Base-by-base conservation (phyloP, 129 eudicot species). In the Sambucus nigra region DNA sequence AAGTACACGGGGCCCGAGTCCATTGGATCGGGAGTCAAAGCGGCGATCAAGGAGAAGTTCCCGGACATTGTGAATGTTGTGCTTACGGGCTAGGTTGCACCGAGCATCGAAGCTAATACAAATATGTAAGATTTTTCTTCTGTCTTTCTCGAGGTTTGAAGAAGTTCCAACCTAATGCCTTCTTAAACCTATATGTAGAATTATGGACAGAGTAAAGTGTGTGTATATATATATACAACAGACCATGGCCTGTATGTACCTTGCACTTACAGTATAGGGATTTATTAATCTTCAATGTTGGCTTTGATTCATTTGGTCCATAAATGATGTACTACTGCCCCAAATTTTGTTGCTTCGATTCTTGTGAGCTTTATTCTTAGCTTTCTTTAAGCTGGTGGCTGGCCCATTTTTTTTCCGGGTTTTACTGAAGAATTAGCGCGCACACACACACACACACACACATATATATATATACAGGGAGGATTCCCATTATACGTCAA, bases 31-130 rank as follows among this genome's bases (percentile, higher is more conserved):
- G 98, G 95, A 45, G 65, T 89, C 57, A 81, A 81, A 73, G 98
- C 94, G 59, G 95, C 98, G 31, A 89, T 89, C 60, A 89, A 85
- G 74, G 98, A 89, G 79, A 85, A 71, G 80, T 89, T 89, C 69
- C 80, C 94, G 0, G 98, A 81, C 64, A 67, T 89, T 39, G 71
- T 62, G 22, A 81, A 85, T 70, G 98, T 89, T 19, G 77, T 81
- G 67, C 56, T 89, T 24, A 72, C 91, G 27, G 63, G 16, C 49
- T 84, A 73, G 69, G 12, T 35, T 35, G 6, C 5, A 1, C 13
- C 42, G 13, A 3, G 6, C n/a, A n/a, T n/a, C n/a, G n/a, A n/a
- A n/a, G n/a, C n/a, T n/a, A n/a, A n/a, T n/a, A n/a, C n/a, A n/a
- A n/a, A n/a, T n/a, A n/a, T n/a, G n/a, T n/a, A n/a, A n/a, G n/a